Base-by-base conservation (phyloP, 768 basidiomycete species). In the Chalciporus sphaerocephalus region DNA sequence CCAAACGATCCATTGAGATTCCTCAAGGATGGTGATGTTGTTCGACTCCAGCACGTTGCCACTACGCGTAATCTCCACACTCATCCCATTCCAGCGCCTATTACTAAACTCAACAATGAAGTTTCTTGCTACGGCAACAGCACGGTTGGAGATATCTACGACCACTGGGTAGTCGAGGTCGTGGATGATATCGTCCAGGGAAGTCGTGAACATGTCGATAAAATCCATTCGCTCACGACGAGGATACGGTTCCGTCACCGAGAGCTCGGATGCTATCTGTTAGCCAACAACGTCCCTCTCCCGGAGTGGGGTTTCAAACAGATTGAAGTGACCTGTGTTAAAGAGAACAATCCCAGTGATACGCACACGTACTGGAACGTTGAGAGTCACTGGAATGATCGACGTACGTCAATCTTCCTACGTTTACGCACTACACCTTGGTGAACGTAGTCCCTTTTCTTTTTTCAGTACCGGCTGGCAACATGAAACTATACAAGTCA, bases 291-390 rank as follows among this genome's bases (percentile, higher is more conserved):
- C 65, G 79, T 83, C 2, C 74, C 89, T 42, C 67, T 99, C 30
- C 96, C 96, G 1, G 91, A 95, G 67, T 99, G 96, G 96, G 95
- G 95, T 10, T 98, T 96, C 78, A 98, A 99, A 70, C 95, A 99
- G 69, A 77, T 97, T 42, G 96, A 99, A 65, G 94, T 97, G 38
- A 87, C 82, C 55, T 99, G 96, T 65, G 85, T 85, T 43, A 90
- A 88, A 68, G 85, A 91, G 64, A 87, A 93, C 56, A 79, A 88
- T 56, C 83, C 81, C 1, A 73, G 70, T 15, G 88, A 97, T 64
- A 60, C 75, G 15, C 90, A 92, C 65, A 95, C 93, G 3, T 89
- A 92, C 59, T 99, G 96, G 96, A 99, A 99, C 62, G 88, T 99
- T 43, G 96, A 99, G 67, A 88, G 83, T 58, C 96, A 99, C 64